phyloP scores from a whole-genome alignment of 371 early-diverging fungal species.

The Nosema muscidifuracis region DNA sequence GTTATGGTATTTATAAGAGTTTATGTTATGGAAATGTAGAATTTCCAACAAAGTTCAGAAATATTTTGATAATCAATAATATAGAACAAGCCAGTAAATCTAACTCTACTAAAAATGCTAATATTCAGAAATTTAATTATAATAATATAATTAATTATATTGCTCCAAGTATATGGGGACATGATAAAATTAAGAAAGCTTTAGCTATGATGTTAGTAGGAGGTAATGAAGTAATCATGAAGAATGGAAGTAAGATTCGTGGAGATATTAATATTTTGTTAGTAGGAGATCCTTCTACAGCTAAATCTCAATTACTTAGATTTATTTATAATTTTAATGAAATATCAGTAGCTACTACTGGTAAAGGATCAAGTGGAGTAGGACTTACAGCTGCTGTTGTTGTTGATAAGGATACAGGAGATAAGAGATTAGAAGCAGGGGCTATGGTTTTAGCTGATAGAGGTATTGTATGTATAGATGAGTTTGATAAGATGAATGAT shows the following conservation, averaged over 20 bases:
- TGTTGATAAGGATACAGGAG: constrained; percentile 73
- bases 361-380: constrained; percentile 88
- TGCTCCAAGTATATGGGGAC: constrained; percentile 93
- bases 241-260: constrained; percentile 83
- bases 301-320: constrained; percentile 80
- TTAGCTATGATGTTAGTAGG: constrained; percentile 82
- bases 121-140: constrained; percentile 63
- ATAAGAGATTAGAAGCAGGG: constrained; percentile 87
- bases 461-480: constrained; percentile 96
- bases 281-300: constrained; percentile 93
- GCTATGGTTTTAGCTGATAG: constrained; percentile 98
- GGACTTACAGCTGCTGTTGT: constrained; percentile 91
- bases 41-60: constrained; percentile 65
- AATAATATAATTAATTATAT: constrained; percentile 73
- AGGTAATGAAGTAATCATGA: constrained; percentile 83
- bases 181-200: constrained; percentile 87
- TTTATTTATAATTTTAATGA: constrained; percentile 80
- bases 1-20: constrained; percentile 86
- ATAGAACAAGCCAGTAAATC: constrained; percentile 66
- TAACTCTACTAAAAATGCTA: not conserved
- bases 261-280: constrained; percentile 89
- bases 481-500: constrained; percentile 99
- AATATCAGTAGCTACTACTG: constrained; percentile 82
- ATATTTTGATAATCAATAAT: constrained; percentile 79
- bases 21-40: constrained; percentile 65